Conservation (phyloP, 306 rosid species). For the Ammopiptanthus mongolicus region DNA sequence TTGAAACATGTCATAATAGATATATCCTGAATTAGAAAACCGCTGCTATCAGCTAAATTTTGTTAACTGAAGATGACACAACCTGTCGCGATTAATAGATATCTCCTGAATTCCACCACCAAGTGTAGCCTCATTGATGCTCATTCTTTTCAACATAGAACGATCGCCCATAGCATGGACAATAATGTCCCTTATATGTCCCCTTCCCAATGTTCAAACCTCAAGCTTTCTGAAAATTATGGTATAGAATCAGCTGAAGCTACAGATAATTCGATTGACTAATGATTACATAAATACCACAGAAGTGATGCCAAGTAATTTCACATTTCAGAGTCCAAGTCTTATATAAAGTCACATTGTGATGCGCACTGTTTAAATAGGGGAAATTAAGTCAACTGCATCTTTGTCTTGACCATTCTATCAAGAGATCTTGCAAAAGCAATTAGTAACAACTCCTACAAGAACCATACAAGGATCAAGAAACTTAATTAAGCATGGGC, state of each 20-base stretch:
- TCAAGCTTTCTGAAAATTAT: constrained; percentile 60
- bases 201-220: constrained; percentile 61
- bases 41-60: no score
- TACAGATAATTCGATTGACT: background rate
- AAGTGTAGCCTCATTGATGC: constrained; percentile 64
- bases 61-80: constrained; percentile 61
- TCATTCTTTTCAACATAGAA: constrained; percentile 55
- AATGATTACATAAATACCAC: background rate
- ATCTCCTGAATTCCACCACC: constrained; percentile 79
- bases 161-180: constrained; percentile 62
- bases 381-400: no score
- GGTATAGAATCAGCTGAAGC: constrained; percentile 19
- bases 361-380: no score
- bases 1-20: no score
- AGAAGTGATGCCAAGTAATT: background rate
- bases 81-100: constrained; percentile 56
- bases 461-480: no score
- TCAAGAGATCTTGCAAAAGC: no score
- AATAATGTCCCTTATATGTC: constrained; percentile 51
- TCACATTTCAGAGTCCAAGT: no score
- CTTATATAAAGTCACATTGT: no score
- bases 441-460: no score
- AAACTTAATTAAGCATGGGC: no score
- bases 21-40: no score
- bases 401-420: no score